Percentiles rank a stretch among this genome's conserved stretches.
Conservation (phyloP, 1,139 yeast genomes). For the Scheffersomyces parashehatae region DNA sequence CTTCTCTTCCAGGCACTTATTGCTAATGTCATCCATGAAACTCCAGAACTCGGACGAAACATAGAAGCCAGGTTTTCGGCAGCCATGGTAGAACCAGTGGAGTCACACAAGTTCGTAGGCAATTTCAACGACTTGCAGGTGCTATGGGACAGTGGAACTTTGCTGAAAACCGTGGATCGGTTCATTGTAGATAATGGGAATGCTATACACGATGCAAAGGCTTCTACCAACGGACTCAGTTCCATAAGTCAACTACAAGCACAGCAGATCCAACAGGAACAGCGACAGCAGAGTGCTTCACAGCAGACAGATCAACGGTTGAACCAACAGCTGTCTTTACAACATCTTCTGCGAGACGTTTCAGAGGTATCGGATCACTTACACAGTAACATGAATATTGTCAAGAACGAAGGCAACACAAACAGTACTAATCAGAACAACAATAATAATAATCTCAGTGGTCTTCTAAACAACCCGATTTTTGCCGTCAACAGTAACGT, state of each 20-base stretch:
- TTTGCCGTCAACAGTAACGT: background rate
- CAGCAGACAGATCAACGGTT: background rate
- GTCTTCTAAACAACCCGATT: background rate
- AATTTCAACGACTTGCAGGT: constrained; percentile 8
- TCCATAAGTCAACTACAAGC: background rate
- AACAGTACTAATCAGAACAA: background rate
- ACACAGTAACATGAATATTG: background rate
- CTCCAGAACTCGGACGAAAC: background rate
- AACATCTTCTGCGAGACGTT: no score
- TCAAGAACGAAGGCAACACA: background rate
- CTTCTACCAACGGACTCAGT: constrained; percentile 4
- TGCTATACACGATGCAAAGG: constrained; percentile 11
- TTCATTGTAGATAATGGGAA: constrained; percentile 10
- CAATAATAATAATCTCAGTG: background rate
- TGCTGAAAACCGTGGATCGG: constrained; percentile 11
- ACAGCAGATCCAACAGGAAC: no score
- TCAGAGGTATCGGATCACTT: background rate
- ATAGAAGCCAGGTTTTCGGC: constrained; percentile 3
- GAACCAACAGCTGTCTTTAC: background rate
- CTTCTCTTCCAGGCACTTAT: constrained; percentile 18
- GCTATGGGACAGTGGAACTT: constrained; percentile 11
- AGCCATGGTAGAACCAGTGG: constrained; percentile 5
- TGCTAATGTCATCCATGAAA: constrained; percentile 8
- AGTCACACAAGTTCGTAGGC: constrained; percentile 4
- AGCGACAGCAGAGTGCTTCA: background rate